Evolutionary conservation across 139 green algal species (phyloP), one percentile per base, ranked within the genome.

Genomic region (Chlamydomonas incerta): DNA sequence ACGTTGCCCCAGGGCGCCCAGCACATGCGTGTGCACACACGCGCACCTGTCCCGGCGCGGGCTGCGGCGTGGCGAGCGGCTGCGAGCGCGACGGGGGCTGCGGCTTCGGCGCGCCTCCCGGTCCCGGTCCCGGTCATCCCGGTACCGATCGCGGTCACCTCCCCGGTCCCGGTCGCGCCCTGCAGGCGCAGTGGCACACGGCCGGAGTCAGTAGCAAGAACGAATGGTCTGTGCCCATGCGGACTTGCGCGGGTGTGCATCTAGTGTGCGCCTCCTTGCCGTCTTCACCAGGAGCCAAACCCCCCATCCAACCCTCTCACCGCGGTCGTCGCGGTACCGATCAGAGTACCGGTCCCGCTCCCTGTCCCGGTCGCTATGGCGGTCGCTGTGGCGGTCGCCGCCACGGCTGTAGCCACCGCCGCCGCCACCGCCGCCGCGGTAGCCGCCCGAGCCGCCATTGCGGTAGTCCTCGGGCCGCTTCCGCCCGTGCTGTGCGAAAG

Each of bases 381-480:
- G n/a, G n/a, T n/a, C n/a, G 37, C 76, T 62, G n/a, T 62, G 41
- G 10, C 34, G 33, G 68, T 52, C 8, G 20, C 68, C 34, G 50
- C 50, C 41, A 24, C 66, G 15, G 33, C 76, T 31, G 34, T 69
- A 69, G 33, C 66, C 31, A 69, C 63, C 72, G 31, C 50, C 65
- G 62, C 60, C 60, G 9, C 74, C 74, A 1, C 41, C 46, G 2
- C 79, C 65, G 46, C 63, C 21, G 4, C 62, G 29, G 37, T 23
- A 47, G 20, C 65, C 79, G 15, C 79, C 79, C 1, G 3, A 10
- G 31, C 79, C 79, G 2, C 79, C 79, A 21, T 46, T 58, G 31
- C 80, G 80, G 37, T 86, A 86, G 67, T 86, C 80, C 29, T 86
- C 80, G 0, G 80, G 80, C 52, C 80, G 80, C 80, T 86, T 86